These are phyloP conservation scores for Lichina pygmaea DNA, from an alignment of 495 filamentous ascomycete species.

Conservation along the genomic window DNA sequence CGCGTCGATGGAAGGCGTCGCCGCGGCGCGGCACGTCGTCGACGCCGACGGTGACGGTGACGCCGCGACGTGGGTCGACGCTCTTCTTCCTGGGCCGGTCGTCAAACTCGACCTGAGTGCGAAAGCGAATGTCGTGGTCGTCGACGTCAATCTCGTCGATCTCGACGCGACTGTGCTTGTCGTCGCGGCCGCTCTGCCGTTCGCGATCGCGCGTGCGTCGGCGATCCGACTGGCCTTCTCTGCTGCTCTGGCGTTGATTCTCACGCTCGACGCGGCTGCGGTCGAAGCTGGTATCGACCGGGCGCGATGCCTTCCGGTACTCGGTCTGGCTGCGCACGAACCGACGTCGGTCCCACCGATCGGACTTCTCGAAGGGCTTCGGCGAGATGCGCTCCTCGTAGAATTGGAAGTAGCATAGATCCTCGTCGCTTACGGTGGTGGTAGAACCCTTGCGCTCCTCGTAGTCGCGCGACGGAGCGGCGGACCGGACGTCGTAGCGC, in stretches of 20 bases:
- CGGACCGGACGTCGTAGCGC: constrained; percentile 6
- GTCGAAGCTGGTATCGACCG: neutral
- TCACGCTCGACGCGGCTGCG: neutral
- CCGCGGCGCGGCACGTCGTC: neutral
- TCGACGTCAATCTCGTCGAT: neutral
- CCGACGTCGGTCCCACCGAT: constrained; percentile 7
- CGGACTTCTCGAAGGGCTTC: constrained; percentile 4
- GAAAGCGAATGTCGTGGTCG: neutral
- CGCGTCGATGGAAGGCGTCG: too few species aligned
- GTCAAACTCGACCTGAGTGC: neutral
- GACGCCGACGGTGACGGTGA: neutral
- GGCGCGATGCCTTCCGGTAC: neutral
- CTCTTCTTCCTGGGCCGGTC: neutral
- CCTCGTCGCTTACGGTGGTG: neutral
- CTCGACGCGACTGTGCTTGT: neutral
- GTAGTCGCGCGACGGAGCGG: constrained; percentile 6
- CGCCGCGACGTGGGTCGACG: neutral
- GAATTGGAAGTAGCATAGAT: constrained; percentile 5
- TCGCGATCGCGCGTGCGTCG: constrained; percentile 1
- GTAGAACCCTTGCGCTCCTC: neutral
- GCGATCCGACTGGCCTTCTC: neutral
- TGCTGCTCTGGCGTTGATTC: neutral
- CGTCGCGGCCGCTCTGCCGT: constrained; percentile 1
- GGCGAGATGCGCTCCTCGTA: constrained; percentile 7
- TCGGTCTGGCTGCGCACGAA: constrained; percentile 1